Percentiles rank a stretch among this genome's conserved stretches.
Conservation (phyloP, 345 rosid species). For the Hirschfeldia incana region DNA sequence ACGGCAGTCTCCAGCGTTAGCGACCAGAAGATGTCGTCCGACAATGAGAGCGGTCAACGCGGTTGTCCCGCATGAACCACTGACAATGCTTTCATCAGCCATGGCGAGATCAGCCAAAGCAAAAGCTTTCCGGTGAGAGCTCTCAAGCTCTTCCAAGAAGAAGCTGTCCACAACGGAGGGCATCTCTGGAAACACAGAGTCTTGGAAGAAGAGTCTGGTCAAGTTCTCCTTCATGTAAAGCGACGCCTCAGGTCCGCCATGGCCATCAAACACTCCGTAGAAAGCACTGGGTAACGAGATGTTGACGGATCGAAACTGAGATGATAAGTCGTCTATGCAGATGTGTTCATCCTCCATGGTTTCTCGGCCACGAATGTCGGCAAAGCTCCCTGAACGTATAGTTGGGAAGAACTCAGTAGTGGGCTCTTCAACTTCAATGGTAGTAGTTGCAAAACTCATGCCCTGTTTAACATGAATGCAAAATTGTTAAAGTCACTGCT, state of each 20-base stretch:
- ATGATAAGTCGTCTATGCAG: slow-evolving; percentile 70
- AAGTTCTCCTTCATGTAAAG: slow-evolving; percentile 72
- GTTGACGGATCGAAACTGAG: slow-evolving; percentile 47
- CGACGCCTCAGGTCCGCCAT: slow-evolving; percentile 78
- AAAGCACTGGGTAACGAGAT: slow-evolving; percentile 55
- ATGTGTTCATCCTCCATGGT: slow-evolving; percentile 82
- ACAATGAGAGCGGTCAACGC: slow-evolving; percentile 81
- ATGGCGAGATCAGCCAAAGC: slow-evolving; percentile 72
- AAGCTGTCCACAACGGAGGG: slow-evolving; percentile 21
- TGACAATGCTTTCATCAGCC: slow-evolving; percentile 51
- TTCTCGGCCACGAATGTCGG: slow-evolving; percentile 63
- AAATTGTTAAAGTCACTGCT: neutral
- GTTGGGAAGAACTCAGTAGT: slow-evolving; percentile 46
- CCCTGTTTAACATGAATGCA: neutral
- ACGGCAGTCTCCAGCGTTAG: slow-evolving; percentile 93
- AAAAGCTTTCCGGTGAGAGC: slow-evolving; percentile 65
- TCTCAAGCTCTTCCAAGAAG: slow-evolving; percentile 56
- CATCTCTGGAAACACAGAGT: slow-evolving; percentile 63
- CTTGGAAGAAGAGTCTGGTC: slow-evolving; percentile 76
- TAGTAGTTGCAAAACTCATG: slow-evolving; percentile 19
- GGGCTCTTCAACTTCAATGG: slow-evolving; percentile 28
- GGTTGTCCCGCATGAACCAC: slow-evolving; percentile 78
- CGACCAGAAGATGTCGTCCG: slow-evolving; percentile 75
- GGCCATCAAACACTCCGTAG: slow-evolving; percentile 91
- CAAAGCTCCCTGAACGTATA: slow-evolving; percentile 79